Evolutionary conservation across 2,329 filamentous ascomycete genomes (phyloP).

Genomic region (Nannizzia gypsea): DNA sequence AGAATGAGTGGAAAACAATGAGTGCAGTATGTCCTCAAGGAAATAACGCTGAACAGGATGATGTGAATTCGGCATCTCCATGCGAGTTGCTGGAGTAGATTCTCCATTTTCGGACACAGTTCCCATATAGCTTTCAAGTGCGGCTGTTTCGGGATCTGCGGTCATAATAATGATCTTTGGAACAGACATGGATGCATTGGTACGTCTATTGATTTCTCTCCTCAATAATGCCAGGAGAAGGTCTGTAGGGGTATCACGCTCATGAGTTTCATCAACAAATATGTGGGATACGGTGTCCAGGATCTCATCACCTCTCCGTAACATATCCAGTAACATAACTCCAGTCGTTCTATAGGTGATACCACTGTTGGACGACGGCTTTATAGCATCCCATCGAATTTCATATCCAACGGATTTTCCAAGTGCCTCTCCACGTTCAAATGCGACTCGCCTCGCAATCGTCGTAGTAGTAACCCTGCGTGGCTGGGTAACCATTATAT

Average conservation of each 20-base stretch:
- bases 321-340: slow-evolving; percentile 37
- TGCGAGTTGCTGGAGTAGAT: slow-evolving; percentile 27
- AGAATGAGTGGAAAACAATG: slow-evolving; percentile 20
- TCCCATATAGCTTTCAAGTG: slow-evolving; percentile 37
- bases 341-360: slow-evolving; percentile 43
- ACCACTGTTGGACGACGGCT: slow-evolving; percentile 25
- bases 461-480: slow-evolving; percentile 38
- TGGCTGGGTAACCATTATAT: slow-evolving; percentile 41
- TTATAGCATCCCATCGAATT: slow-evolving; percentile 32
- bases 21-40: slow-evolving; percentile 30
- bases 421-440: slow-evolving; percentile 34
- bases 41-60: slow-evolving; percentile 35
- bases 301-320: slow-evolving; percentile 27
- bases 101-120: slow-evolving; percentile 21
- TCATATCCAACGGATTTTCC: slow-evolving; percentile 37
- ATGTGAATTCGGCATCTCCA: slow-evolving; percentile 35
- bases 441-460: slow-evolving; percentile 37
- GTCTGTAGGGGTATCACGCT: slow-evolving; percentile 36
- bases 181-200: slow-evolving; percentile 20
- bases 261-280: slow-evolving; percentile 43
- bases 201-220: slow-evolving; percentile 28
- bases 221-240: slow-evolving; percentile 38
- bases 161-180: slow-evolving; percentile 41
- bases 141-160: slow-evolving; percentile 36
- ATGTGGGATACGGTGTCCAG: slow-evolving; percentile 37